Conservation (phyloP, 495 filamentous ascomycete genomes). For the Xanthoparmelia taractica region DNA sequence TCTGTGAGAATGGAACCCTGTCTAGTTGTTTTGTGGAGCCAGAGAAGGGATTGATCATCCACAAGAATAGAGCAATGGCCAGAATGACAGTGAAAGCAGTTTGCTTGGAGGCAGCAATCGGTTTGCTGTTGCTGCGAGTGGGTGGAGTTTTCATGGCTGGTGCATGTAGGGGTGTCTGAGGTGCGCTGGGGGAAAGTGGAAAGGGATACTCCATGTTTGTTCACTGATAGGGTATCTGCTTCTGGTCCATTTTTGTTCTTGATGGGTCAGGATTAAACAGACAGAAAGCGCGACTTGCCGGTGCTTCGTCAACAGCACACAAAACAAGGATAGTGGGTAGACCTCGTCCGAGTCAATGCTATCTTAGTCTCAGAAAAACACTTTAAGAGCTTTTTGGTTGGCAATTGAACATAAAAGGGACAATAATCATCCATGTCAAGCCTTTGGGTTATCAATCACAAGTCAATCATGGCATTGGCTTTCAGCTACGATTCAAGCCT, state of each 20-base stretch:
- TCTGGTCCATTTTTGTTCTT: neutral
- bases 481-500: neutral
- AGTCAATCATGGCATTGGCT: neutral
- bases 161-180: constrained; percentile 18
- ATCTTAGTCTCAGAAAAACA: too few species aligned
- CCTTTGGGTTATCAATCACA: neutral
- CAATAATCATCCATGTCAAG: neutral
- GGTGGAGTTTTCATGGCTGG: constrained; percentile 13
- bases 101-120: constrained; percentile 11
- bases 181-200: constrained; percentile 13
- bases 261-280: neutral
- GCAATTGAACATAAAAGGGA: neutral
- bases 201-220: constrained; percentile 24
- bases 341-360: neutral
- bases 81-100: constrained; percentile 14
- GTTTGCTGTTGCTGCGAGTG: constrained; percentile 11
- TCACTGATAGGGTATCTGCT: neutral
- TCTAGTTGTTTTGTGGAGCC: constrained; percentile 17
- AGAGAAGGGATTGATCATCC: constrained; percentile 7
- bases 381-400: neutral
- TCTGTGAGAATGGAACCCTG: constrained; percentile 20
- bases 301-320: neutral
- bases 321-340: neutral
- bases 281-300: neutral
- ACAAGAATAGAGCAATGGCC: constrained; percentile 16